Evolutionary conservation across 2,329 filamentous ascomycete genomes (phyloP), one percentile per base, ranked within the genome.

Genomic region (Claviceps sp.): DNA sequence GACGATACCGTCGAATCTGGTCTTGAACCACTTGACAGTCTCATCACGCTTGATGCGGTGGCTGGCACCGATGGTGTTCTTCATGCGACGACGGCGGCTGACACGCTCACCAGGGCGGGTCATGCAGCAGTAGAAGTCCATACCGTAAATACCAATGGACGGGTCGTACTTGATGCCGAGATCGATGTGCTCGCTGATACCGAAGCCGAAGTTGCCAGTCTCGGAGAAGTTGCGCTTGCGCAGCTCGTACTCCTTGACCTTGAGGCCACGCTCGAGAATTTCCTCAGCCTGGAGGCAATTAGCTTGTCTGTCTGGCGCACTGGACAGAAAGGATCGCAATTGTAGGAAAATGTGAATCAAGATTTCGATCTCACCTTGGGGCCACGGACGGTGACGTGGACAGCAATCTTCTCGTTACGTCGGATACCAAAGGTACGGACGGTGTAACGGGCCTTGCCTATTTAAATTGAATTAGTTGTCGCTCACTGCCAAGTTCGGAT

Each of bases 51-150:
- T 88, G 84, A 98, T 95, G 70, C 84, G 82, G 86, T 98, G 93
- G 74, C 75, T 79, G 69, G 86, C 71, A 70, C 93, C 93, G 70
- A 98, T 85, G 67, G 75, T 81, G 78, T 82, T 79, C 83, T 94
- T 86, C 77, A 78, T 83, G 69, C 91, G 88, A 72, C 91, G 86
- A 70, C 93, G 89, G 80, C 89, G 91, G 72, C 88, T 86, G 71
- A 98, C 88, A 72, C 93, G 90, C 83, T 95, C 90, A 78, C 93
- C 93, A 67, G 91, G 93, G 69, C 93, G 90, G 80, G 89, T 95
- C 93, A 98, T 98, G 88, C 91, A 97, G 87, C 85, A 90, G 86
- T 96, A 98, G 79, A 98, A 98, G 79, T 98, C 93, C 93, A 98
- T 98, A 73, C 93, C 90, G 82, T 95, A 96, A 74, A 96, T 96